Percentiles rank a stretch among this genome's conserved stretches.
Evolutionary conservation across 2,329 filamentous ascomycete species (phyloP).

Genomic region (Teratosphaeria destructans): DNA sequence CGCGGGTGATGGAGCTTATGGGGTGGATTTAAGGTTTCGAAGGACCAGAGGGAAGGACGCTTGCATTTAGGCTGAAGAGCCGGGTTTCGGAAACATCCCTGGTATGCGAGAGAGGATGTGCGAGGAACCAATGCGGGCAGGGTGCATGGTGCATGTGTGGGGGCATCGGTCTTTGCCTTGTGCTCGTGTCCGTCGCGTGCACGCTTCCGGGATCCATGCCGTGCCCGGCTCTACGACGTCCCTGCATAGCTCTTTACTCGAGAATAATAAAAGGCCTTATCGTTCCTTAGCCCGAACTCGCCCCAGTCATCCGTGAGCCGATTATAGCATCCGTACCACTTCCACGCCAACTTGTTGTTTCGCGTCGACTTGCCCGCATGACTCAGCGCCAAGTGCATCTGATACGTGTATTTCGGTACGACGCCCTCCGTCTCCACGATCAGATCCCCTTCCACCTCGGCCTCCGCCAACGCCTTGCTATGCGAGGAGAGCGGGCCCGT

Average conservation of each 20-base stretch:
- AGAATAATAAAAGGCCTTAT: constrained; percentile 51
- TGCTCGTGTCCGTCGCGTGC: neutral
- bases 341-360: constrained; percentile 85
- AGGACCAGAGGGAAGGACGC: neutral
- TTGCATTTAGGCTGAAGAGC: neutral
- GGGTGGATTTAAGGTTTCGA: neutral
- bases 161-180: no score
- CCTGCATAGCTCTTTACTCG: constrained; percentile 46
- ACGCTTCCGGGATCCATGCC: neutral
- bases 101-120: neutral
- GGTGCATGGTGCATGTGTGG: no score
- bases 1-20: neutral
- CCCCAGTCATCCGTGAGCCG: constrained; percentile 81
- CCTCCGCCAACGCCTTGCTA: constrained; percentile 9
- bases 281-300: constrained; percentile 60
- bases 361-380: constrained; percentile 44
- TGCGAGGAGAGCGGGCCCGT: constrained; percentile 36
- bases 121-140: neutral
- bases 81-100: neutral
- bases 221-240: neutral
- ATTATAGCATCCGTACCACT: constrained; percentile 86
- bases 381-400: constrained; percentile 65
- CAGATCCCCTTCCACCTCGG: constrained; percentile 54
- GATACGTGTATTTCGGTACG: constrained; percentile 68
- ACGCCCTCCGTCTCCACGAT: constrained; percentile 81